These are phyloP conservation scores for Symbiotaphrina buchneri DNA, from an alignment of 495 filamentous ascomycete species.

Conservation along the genomic window DNA sequence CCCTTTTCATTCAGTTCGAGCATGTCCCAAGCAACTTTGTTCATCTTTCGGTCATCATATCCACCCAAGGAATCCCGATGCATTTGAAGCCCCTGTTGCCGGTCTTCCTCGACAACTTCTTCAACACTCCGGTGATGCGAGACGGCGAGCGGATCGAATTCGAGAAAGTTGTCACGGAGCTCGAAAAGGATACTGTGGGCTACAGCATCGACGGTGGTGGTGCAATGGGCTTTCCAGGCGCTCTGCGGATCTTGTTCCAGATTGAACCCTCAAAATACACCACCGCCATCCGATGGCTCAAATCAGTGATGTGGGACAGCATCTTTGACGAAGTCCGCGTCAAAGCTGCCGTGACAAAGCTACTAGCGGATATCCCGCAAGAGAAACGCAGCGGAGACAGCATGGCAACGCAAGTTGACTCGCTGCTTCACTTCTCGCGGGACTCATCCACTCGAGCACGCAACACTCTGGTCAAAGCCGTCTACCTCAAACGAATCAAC, in stretches of 20 bases:
- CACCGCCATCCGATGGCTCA: conserved; percentile 63
- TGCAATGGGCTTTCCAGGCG: conserved; percentile 40
- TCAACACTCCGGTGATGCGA: conserved; percentile 68
- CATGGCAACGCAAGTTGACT: conserved; percentile 55
- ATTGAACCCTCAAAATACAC: conserved; percentile 77
- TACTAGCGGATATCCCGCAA: conserved; percentile 83
- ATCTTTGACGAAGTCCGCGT: conserved; percentile 68
- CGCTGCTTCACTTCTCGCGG: conserved; percentile 52
- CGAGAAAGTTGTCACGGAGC: conserved; percentile 69
- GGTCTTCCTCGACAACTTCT: conserved; percentile 79
- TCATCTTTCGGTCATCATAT: conserved; percentile 52
- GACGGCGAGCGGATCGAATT: conserved; percentile 64
- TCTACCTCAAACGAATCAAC: conserved; percentile 70
- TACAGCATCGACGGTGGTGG: conserved; percentile 47
- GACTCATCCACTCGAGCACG: conserved; percentile 56
- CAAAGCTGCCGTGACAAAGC: conserved; percentile 61
- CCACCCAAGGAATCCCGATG: conserved; percentile 48
- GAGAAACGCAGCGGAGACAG: conserved; percentile 69
- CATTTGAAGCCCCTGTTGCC: conserved; percentile 60
- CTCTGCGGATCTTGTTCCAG: conserved; percentile 58
- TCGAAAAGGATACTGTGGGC: conserved; percentile 77
- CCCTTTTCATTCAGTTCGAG: conserved; percentile 94
- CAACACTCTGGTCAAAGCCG: conserved; percentile 65
- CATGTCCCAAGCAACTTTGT: conserved; percentile 81
- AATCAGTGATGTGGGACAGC: conserved; percentile 64